Base-by-base conservation (phyloP, 805 yeast genomes). In the Pichia nanzhaoensis region DNA sequence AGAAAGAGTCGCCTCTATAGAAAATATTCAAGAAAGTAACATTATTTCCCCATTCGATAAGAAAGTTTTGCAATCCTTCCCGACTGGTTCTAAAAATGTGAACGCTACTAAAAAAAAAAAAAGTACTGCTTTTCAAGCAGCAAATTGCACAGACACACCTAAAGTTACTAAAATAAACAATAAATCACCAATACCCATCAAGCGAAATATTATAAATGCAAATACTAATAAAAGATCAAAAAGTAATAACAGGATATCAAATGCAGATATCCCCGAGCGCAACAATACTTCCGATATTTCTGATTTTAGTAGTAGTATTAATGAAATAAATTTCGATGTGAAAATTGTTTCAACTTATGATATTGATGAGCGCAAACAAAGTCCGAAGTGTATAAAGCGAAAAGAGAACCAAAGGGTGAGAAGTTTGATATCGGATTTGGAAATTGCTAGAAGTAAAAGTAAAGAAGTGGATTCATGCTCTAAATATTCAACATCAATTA, bases 391-490 rank as follows among this genome's bases (percentile, higher is more conserved):
- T 3, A 2, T 28, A 16, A 17, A 35, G 14, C 28, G 17, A n/a
- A 39, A 31, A 19, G 31, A 44, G 20, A 8, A 7, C 5, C 17
- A 13, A 3, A 31, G 24, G 4, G 38, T 45, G 1, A 45, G 36
- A 30, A 13, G 21, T 8, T 10, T 45, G n/a, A 37, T 41, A 14
- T 34, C 45, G 4, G 45, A 45, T 14, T 28, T 45, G n/a, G n/a
- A 20, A 10, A 21, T 16, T 6, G 28, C 27, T 8, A 39, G 43
- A 20, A 34, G 34, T 16, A 37, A 42, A 2, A 31, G 37, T 12
- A 24, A 24, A 24, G 28, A 24, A 24, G n/a, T 14, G 1, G 40
- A 27, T 18, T 19, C 5, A 8, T 16, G 3, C 1, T 19, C 22
- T 14, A 37, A 32, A 31, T 37, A 24, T 16, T 17, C 28, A 4